Base-by-base conservation (phyloP, 306 rosid genomes). In the Datisca glomerata region DNA sequence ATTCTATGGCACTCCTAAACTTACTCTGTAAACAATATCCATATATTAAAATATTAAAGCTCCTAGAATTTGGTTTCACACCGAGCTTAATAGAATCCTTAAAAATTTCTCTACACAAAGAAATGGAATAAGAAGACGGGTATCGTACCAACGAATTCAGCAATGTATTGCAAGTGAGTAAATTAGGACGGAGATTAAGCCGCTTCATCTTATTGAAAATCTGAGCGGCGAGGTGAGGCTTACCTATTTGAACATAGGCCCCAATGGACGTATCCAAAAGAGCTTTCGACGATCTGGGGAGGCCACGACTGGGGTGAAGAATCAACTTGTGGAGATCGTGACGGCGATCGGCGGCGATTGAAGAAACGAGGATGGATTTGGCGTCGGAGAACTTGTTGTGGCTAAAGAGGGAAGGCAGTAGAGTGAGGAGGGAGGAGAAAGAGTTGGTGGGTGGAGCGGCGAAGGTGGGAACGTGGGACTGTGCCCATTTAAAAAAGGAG, bases 131-230 rank as follows among this genome's bases (percentile, higher is more conserved):
- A 0, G 75, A 64, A 18, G 85, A 76, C 0, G 68, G 62, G 55
- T 34, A 47, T 21, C 73, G 61, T 6, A 76, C 77, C 38, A 83
- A 66, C 6, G 89, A 63, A 37, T 58, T 72, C 16, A 87, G 51
- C 33, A 87, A 71, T 8, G 89, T 76, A 22, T 87, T 82, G 41
- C 78, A 69, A 1, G 97, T 87, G 41, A 83, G 85, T 41, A 71
- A 32, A 18, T 74, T 82, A 12, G 94, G 97, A 0, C 13, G 14
- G 2, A 42, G 24, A 5, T 59, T 54, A 1, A 59, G 63, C 16
- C 75, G 79, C 53, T 64, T 76, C 94, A 87, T 87, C 61, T 69
- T 82, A 9, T 40, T 36, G 61, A 87, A 87, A 33, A 87, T 54
- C 36, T 74, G 70, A 3, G 50, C 52, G 0, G 89, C 93, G 3